A percentile compares a stretch with the other conserved stretches of the same genome.
Evolutionary conservation across 805 yeast species (phyloP).

Genomic region (Saccharomycopsis oosterbeekiorum): DNA sequence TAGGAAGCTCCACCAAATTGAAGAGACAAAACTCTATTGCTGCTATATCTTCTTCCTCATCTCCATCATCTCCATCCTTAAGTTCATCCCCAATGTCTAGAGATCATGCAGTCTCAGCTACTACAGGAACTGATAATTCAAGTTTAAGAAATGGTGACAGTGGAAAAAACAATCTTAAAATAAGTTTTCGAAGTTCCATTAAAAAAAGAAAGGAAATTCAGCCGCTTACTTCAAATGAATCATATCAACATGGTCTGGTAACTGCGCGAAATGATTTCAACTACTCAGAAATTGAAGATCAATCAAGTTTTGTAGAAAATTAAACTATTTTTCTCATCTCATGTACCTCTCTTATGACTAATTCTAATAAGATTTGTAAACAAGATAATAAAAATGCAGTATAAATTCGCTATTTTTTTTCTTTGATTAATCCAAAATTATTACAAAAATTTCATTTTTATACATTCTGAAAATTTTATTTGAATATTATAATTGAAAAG

Average conservation of each 20-base stretch:
- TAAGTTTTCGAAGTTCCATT: neutral
- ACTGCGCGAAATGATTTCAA: neutral
- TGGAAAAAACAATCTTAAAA: neutral
- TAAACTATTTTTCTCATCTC: neutral
- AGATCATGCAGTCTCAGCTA: neutral
- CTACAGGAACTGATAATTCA: neutral
- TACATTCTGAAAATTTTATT: no score
- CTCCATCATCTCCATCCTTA: neutral
- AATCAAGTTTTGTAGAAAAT: neutral
- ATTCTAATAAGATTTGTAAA: no score
- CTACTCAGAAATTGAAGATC: neutral
- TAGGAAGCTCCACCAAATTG: neutral
- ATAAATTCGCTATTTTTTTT: no score
- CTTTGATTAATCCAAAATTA: no score
- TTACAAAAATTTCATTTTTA: no score
- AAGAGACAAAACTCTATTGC: neutral
- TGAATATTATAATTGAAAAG: no score
- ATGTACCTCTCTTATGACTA: neutral
- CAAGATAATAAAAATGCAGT: no score
- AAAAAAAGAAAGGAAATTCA: neutral
- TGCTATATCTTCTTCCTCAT: neutral
- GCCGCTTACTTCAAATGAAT: neutral
- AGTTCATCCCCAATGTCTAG: neutral
- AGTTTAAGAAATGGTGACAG: neutral
- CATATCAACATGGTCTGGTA: neutral